These are phyloP conservation scores for Murraya koenigii DNA, from an alignment of 345 rosid species.

Conservation along the genomic window DNA sequence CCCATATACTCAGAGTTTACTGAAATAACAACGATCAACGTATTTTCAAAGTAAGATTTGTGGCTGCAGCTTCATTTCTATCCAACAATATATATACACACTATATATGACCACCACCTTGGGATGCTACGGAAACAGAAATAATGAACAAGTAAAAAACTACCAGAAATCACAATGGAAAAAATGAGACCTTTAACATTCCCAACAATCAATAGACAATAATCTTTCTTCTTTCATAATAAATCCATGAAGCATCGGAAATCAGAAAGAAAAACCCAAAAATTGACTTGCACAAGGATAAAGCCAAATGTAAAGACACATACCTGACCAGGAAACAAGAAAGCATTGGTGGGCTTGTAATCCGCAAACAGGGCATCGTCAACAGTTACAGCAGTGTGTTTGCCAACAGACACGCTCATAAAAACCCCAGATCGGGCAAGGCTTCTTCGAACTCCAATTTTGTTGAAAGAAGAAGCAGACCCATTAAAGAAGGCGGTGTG, in stretches of 20 bases:
- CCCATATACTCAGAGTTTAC: not conserved
- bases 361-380: constrained; percentile 65
- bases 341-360: constrained; percentile 74
- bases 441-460: constrained; percentile 21
- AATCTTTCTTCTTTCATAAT: not conserved
- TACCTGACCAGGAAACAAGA: constrained; percentile 98
- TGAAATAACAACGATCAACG: not conserved
- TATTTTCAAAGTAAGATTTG: not conserved
- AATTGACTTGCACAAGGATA: not conserved
- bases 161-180: not conserved
- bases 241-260: not conserved
- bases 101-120: not conserved
- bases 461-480: constrained; percentile 4
- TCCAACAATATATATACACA: not conserved
- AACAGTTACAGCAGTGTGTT: constrained; percentile 35
- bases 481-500: not conserved
- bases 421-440: constrained; percentile 55
- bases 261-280: not conserved
- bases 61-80: not conserved
- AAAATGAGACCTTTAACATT: not conserved
- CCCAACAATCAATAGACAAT: not conserved
- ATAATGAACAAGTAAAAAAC: not conserved
- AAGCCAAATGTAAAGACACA: not conserved
- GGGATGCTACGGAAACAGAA: not conserved
- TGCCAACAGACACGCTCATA: constrained; percentile 66